Base-by-base conservation (phyloP, 2,329 filamentous ascomycete species). In the Dryadomyces quercivorus region DNA sequence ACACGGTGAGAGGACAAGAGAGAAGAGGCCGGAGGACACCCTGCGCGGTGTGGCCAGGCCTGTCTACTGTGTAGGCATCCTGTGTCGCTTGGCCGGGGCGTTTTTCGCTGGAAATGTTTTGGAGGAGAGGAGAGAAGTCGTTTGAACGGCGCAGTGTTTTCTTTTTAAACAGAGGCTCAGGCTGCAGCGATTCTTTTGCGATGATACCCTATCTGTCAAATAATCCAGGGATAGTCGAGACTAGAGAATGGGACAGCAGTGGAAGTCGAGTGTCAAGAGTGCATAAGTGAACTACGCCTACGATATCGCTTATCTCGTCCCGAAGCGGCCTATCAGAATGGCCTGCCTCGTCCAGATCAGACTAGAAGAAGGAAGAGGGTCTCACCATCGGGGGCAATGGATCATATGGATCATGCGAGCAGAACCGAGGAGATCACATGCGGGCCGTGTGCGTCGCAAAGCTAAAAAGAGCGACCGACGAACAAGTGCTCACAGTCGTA, bases 191-290 rank as follows among this genome's bases (percentile, higher is more conserved):
- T 52, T 52, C 31, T 48, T 16, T 45, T 20, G 34, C 9, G 26
- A 22, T 46, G 51, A 46, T 52, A 46, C 43, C 51, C 42, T 46
- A 12, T 20, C n/a, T 52, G 42, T 40, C 26, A 46, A 45, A 15
- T 16, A 44, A 7, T 16, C 4, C 4, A 38, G 42, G 43, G 51
- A 45, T 44, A 38, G 31, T 52, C 51, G 50, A 53, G 21, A 20
- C 6, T 42, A 38, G 45, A 48, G 38, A 49, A 48, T 48, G 51
- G 31, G 13, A 36, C 43, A 53, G 51, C 44, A 48, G 44, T 49
- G 34, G 26, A 31, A 31, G 26, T 31, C 26, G 8, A 31, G 26
- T 31, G 26, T 31, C 26, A 31, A 31, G 26, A 31, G 26, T 31
- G 8, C 26, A 8, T 31, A 31, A 31, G 8, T 31, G 4, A 31